phyloP scores from a whole-genome alignment of 345 rosid species.

The Arabidopsis thaliana region DNA sequence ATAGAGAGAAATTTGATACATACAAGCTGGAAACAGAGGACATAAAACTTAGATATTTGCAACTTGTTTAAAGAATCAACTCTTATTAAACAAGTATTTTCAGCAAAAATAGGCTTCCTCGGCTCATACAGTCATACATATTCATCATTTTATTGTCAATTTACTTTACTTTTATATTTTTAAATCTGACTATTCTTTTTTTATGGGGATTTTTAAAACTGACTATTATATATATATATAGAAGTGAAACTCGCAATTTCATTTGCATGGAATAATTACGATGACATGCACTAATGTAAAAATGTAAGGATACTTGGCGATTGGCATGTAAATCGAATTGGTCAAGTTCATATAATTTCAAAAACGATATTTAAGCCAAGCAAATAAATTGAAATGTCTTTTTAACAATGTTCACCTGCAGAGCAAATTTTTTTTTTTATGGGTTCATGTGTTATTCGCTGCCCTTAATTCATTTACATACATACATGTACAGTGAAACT shows the following conservation, averaged over 20 bases:
- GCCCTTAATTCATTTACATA: neutral
- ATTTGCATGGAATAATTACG: neutral
- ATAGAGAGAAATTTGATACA: neutral
- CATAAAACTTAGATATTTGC: conserved; percentile 25
- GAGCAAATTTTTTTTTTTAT: neutral
- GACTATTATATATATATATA: neutral
- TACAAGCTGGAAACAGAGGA: conserved; percentile 29
- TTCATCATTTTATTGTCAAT: neutral
- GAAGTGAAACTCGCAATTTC: conserved; percentile 2
- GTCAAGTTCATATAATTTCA: neutral
- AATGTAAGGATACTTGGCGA: neutral
- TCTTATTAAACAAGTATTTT: neutral
- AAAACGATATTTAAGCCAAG: neutral
- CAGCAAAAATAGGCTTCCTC: neutral
- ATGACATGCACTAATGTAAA: neutral
- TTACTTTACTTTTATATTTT: neutral
- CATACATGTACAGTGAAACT: neutral
- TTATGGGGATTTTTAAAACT: neutral
- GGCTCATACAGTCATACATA: neutral
- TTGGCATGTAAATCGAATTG: neutral
- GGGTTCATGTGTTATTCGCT: neutral
- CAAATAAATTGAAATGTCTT: neutral
- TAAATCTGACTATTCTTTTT: neutral
- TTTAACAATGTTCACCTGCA: neutral
- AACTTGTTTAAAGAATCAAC: conserved; percentile 16